A percentile compares a stretch with the other conserved stretches of the same genome.
phyloP scores from a whole-genome alignment of 495 filamentous ascomycete species.

The Cryomyces minteri region DNA sequence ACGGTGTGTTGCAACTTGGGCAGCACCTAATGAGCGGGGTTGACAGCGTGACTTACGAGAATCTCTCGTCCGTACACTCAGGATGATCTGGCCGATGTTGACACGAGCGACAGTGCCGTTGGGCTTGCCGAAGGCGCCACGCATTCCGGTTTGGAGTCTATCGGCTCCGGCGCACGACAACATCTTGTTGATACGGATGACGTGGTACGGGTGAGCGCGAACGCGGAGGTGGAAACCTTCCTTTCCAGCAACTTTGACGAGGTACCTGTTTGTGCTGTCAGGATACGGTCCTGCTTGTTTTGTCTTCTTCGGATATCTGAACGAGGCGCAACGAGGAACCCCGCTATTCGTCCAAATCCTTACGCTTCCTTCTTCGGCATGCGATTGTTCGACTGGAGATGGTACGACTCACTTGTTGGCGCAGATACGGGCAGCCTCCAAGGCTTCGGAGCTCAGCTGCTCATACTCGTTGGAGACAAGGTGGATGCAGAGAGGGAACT shows the following conservation, averaged over 20 bases:
- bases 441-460: conserved; percentile 94
- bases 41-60: conserved; percentile 30
- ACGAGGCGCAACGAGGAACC: no score
- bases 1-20: no score
- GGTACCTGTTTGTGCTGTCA: conserved; percentile 36
- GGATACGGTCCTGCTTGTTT: background rate
- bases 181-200: conserved; percentile 99
- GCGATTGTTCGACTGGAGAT: background rate
- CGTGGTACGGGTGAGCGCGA: conserved; percentile 97
- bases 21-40: no score
- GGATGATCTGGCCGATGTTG: conserved; percentile 97
- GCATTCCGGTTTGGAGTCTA: conserved; percentile 99
- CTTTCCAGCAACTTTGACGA: conserved; percentile 94
- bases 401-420: conserved; percentile 70
- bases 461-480: conserved; percentile 99
- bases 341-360: no score
- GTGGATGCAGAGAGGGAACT: conserved; percentile 97
- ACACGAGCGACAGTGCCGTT: conserved; percentile 95
- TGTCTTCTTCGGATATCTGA: no score
- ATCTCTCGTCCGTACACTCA: conserved; percentile 93
- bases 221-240: conserved; percentile 98
- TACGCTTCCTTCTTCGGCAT: no score
- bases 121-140: conserved; percentile 98
- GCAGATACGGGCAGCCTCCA: conserved; percentile 98
- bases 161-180: conserved; percentile 99